Percentiles rank a stretch among this genome's conserved stretches.
These are phyloP conservation scores for Arthrobotrys sphaeroides DNA, from an alignment of 2,329 filamentous ascomycete genomes.

Conservation along the genomic window DNA sequence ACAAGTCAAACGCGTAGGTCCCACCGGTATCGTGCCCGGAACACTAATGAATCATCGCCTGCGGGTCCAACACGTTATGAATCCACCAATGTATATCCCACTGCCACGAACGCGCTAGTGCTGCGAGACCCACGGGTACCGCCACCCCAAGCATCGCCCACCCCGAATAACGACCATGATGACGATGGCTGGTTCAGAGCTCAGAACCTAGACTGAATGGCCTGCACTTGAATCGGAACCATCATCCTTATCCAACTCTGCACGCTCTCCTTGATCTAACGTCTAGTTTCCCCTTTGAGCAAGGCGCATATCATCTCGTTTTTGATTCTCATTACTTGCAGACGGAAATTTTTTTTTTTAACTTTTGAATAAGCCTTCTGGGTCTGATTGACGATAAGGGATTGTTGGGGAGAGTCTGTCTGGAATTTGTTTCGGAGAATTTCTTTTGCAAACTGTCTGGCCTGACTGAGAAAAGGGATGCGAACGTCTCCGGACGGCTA, in stretches of 20 bases:
- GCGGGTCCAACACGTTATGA: too few relatives aligned
- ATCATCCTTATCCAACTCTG: neutral
- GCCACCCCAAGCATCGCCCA: too few relatives aligned
- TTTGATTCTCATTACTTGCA: conserved; percentile 7
- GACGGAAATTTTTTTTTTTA: neutral
- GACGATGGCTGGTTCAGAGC: neutral
- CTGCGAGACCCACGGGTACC: too few relatives aligned
- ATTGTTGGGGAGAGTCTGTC: neutral
- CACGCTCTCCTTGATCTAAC: neutral
- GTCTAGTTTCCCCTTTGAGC: neutral
- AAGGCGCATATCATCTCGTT: neutral
- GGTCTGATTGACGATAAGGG: conserved; percentile 9
- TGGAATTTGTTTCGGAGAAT: conserved; percentile 10
- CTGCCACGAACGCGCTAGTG: too few relatives aligned
- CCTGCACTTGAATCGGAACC: neutral
- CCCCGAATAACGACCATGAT: neutral
- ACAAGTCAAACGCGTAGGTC: too few relatives aligned
- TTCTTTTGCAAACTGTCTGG: neutral
- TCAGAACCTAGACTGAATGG: too few relatives aligned
- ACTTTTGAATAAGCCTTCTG: conserved; percentile 4
- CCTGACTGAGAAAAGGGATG: neutral
- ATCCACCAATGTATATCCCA: too few relatives aligned
- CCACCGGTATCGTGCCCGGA: too few relatives aligned
- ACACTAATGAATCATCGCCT: too few relatives aligned
- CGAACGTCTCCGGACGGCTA: neutral